Conservation (phyloP, 352 stramenopile genomes). For the Peronospora farinosa region DNA sequence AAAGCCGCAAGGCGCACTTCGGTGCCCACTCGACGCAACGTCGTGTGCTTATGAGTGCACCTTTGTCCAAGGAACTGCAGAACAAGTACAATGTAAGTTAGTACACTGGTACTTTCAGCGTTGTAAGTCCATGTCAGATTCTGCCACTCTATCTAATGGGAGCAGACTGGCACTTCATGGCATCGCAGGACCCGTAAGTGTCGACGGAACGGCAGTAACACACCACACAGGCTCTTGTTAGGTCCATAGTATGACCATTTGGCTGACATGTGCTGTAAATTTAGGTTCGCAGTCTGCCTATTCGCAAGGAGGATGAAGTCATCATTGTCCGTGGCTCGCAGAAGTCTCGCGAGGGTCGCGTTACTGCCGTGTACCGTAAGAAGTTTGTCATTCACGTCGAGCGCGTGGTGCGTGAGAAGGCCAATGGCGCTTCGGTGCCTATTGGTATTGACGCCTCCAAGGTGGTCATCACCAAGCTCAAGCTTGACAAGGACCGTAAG, state of each 20-base stretch:
- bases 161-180: conserved; percentile 83
- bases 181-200: conserved; percentile 83
- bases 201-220: conserved; percentile 26
- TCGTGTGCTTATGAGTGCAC: conserved; percentile 96
- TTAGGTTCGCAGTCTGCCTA: conserved; percentile 95
- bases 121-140: conserved; percentile 85
- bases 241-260: background rate
- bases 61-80: conserved; percentile 98
- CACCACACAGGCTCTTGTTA: background rate
- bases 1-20: conserved; percentile 99
- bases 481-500: conserved; percentile 99
- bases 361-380: conserved; percentile 97
- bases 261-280: conserved; percentile 1
- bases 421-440: conserved; percentile 93
- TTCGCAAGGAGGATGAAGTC: conserved; percentile 99
- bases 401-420: conserved; percentile 97
- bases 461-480: conserved; percentile 99
- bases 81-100: conserved; percentile 98
- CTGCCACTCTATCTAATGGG: background rate
- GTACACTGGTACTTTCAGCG: conserved; percentile 82
- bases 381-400: conserved; percentile 99
- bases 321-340: conserved; percentile 95
- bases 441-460: conserved; percentile 98
- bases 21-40: conserved; percentile 93
- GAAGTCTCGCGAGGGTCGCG: conserved; percentile 98